Base-by-base conservation (phyloP, 2,329 filamentous ascomycete species). In the Microdochium paspali region DNA sequence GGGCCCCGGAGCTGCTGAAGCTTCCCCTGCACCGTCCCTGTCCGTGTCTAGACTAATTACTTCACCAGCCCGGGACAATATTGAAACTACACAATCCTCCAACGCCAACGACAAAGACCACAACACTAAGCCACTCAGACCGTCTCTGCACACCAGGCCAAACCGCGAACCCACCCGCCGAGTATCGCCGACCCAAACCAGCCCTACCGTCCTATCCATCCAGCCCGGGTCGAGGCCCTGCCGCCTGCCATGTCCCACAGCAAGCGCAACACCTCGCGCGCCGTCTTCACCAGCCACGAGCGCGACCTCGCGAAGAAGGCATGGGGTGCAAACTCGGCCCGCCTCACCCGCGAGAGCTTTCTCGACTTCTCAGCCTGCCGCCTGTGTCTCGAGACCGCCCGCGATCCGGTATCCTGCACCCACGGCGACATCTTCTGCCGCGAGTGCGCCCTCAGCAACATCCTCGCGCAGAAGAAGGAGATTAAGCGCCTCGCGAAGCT, bases 211-310 rank as follows among this genome's bases (percentile, higher is more conserved):
- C n/a, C 24, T 45, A 20, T 30, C 9, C 49, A 23, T 24, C 2
- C 24, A 3, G 25, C 25, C 44, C 9, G 45, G 20, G 23, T 18
- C 12, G 43, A 15, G 15, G 31, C 31, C 15, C 31, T 18, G 31
- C 31, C 31, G 31, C 6, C n/a, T n/a, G 31, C 35, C 43, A 74
- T 76, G 73, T 71, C 73, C 47, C 72, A 76, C 54, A 80, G 79
- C 61, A 95, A 95, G 71, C 82, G 89, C 58, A 95, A 96, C 69
- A 95, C 90, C 42, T 91, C 88, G 42, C 82, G 91, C 42, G 84
- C 90, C 39, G 90, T 96, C 67, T 97, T 97, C 73, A 97, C 93
- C 28, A 84, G 89, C 23, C 82, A 96, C 69, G 93, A 97, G 70
- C 84, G 93, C 55, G 78, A 79, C 46, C 79, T 91, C 45, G 85